These are phyloP conservation scores for Cercospora sojina DNA, from an alignment of 2,329 filamentous ascomycete species.

Conservation along the genomic window DNA sequence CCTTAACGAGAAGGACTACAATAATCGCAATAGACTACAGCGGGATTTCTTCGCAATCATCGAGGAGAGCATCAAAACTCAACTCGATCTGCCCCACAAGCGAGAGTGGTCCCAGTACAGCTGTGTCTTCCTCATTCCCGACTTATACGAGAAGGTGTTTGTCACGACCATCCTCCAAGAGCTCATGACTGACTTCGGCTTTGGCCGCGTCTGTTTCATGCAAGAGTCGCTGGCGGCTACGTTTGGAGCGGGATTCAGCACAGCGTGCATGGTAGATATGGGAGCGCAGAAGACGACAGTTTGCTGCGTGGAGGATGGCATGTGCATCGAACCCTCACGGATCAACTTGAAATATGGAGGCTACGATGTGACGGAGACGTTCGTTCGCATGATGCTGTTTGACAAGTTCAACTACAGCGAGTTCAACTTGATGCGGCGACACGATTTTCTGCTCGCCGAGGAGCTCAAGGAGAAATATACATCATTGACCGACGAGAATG, in stretches of 20 bases:
- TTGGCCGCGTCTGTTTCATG: slow-evolving; percentile 86
- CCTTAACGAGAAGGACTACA: slow-evolving; percentile 88
- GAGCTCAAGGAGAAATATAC: slow-evolving; percentile 93
- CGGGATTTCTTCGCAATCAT: slow-evolving; percentile 85
- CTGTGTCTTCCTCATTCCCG: slow-evolving; percentile 95
- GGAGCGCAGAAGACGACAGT: slow-evolving; percentile 97
- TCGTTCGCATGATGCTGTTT: slow-evolving; percentile 96
- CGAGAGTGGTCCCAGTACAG: slow-evolving; percentile 87
- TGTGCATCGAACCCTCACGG: slow-evolving; percentile 90
- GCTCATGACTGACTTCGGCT: slow-evolving; percentile 84
- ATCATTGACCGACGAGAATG: slow-evolving; percentile 84
- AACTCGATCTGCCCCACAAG: slow-evolving; percentile 74
- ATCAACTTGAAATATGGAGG: slow-evolving; percentile 95
- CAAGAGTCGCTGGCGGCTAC: slow-evolving; percentile 94
- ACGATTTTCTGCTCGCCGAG: slow-evolving; percentile 90
- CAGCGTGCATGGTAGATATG: slow-evolving; percentile 91
- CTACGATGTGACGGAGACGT: slow-evolving; percentile 87
- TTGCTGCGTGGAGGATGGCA: slow-evolving; percentile 93
- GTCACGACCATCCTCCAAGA: slow-evolving; percentile 82
- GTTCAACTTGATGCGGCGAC: slow-evolving; percentile 84
- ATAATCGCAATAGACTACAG: slow-evolving; percentile 73
- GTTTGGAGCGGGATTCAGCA: slow-evolving; percentile 91
- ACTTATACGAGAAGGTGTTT: slow-evolving; percentile 92
- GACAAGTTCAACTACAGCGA: slow-evolving; percentile 95
- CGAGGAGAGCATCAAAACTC: slow-evolving; percentile 80